phyloP scores from a whole-genome alignment of 345 rosid genomes.

The Laguncularia racemosa region DNA sequence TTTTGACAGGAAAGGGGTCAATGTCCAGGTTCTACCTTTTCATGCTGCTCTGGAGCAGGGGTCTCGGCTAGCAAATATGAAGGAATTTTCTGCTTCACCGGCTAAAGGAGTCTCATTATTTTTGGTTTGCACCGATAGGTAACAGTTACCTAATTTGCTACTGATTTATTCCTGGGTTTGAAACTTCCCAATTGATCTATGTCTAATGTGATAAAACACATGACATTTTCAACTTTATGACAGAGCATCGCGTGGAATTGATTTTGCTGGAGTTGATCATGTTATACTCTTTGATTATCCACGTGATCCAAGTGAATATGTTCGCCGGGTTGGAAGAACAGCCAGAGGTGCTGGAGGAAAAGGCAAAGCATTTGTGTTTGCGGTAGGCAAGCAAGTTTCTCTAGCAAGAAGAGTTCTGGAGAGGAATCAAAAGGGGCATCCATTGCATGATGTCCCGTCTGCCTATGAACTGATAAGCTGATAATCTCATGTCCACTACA shows the following conservation, averaged over 20 bases:
- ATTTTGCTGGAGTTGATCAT: conserved; percentile 75
- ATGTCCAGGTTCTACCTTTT: conserved; percentile 56
- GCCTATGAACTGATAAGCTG: conserved; percentile 47
- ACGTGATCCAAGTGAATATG: conserved; percentile 90
- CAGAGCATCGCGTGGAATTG: conserved; percentile 90
- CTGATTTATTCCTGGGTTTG: too few relatives aligned
- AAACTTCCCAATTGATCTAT: too few relatives aligned
- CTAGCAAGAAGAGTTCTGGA: conserved; percentile 64
- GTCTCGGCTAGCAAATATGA: conserved; percentile 60
- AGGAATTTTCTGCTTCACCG: conserved; percentile 50
- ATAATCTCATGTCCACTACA: background rate
- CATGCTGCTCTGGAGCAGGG: conserved; percentile 83
- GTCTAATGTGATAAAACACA: too few relatives aligned
- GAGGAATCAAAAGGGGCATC: conserved; percentile 79
- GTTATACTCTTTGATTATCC: conserved; percentile 84
- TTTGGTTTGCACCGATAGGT: conserved; percentile 91
- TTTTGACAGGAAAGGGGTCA: conserved; percentile 54
- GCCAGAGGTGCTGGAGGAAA: conserved; percentile 89
- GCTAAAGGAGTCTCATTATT: conserved; percentile 37
- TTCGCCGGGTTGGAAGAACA: conserved; percentile 90
- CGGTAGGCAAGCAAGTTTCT: conserved; percentile 83
- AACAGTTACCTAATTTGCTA: conserved; percentile 4
- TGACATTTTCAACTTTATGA: conserved; percentile 12
- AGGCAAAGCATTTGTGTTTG: conserved; percentile 84
- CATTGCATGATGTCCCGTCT: conserved; percentile 83